Percentiles rank a stretch among this genome's conserved stretches.
Evolutionary conservation across 2,329 filamentous ascomycete genomes (phyloP).

Genomic region (Arthroderma uncinatum): DNA sequence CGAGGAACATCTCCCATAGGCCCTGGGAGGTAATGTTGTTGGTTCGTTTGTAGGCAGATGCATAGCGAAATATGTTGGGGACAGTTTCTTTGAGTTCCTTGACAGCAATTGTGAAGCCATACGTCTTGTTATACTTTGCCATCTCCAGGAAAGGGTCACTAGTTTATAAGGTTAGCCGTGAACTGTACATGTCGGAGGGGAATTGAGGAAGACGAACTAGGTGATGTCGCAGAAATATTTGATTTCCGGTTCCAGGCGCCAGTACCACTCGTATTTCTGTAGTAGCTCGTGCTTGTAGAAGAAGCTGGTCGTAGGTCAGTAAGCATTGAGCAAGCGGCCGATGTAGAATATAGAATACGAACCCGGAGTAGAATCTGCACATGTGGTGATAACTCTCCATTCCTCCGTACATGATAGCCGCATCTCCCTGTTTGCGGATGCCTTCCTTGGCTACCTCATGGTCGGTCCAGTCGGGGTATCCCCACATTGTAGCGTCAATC

Average conservation of each 20-base stretch:
- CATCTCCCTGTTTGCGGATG: conserved; percentile 91
- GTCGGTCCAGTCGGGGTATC: conserved; percentile 93
- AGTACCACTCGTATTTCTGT: conserved; percentile 98
- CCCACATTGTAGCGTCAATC: conserved; percentile 86
- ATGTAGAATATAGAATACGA: conserved; percentile 27
- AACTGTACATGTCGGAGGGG: not conserved
- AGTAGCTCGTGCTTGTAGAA: conserved; percentile 96
- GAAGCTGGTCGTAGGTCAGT: conserved; percentile 45
- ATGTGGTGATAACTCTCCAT: conserved; percentile 98
- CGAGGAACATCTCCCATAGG: conserved; percentile 97
- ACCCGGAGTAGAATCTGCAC: conserved; percentile 99
- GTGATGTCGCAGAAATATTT: conserved; percentile 99
- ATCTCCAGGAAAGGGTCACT: conserved; percentile 94
- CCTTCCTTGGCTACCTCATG: conserved; percentile 88
- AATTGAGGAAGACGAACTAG: conserved; percentile 52
- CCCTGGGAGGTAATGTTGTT: conserved; percentile 86
- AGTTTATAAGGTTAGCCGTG: conserved; percentile 23
- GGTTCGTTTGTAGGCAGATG: conserved; percentile 89
- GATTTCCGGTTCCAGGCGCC: conserved; percentile 97
- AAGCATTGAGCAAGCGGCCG: not conserved
- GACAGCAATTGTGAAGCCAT: conserved; percentile 96
- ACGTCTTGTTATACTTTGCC: conserved; percentile 90
- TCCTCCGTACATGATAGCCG: conserved; percentile 97
- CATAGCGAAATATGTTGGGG: conserved; percentile 96
- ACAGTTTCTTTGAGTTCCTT: conserved; percentile 97